Conservation (phyloP, 2,329 filamentous ascomycete species). For the Neofusicoccum sp. region DNA sequence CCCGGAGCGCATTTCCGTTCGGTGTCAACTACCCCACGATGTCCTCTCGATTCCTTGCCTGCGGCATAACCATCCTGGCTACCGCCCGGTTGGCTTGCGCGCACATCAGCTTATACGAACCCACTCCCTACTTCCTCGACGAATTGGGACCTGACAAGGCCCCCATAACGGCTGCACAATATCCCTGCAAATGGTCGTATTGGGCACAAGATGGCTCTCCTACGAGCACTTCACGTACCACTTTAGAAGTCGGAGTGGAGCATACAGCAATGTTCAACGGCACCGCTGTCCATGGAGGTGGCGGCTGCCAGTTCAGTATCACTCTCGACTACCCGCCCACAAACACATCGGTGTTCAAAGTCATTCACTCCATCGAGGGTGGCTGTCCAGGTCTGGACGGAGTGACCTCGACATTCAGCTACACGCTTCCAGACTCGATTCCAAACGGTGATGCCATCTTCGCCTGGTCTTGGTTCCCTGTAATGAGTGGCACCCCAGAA, state of each 20-base stretch:
- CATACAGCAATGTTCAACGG: slow-evolving; percentile 69
- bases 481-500: slow-evolving; percentile 75
- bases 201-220: no score
- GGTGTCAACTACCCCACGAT: background rate
- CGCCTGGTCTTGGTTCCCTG: slow-evolving; percentile 94
- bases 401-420: slow-evolving; percentile 67
- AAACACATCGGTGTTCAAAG: slow-evolving; percentile 70
- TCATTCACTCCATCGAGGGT: slow-evolving; percentile 85
- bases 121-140: background rate
- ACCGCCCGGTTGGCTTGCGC: no score
- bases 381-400: slow-evolving; percentile 71
- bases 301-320: slow-evolving; percentile 84
- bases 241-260: slow-evolving; percentile 61
- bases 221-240: no score
- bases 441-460: slow-evolving; percentile 76
- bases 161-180: no score
- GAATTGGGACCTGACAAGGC: no score
- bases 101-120: background rate
- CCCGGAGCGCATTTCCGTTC: background rate
- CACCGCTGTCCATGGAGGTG: slow-evolving; percentile 81
- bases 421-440: slow-evolving; percentile 70
- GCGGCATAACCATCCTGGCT: no score
- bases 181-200: no score
- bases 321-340: slow-evolving; percentile 63
- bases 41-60: background rate